Percentiles rank a stretch among this genome's conserved stretches.
Evolutionary conservation across 208 protist species (phyloP).

Genomic region (Leishmania tarentolae): DNA sequence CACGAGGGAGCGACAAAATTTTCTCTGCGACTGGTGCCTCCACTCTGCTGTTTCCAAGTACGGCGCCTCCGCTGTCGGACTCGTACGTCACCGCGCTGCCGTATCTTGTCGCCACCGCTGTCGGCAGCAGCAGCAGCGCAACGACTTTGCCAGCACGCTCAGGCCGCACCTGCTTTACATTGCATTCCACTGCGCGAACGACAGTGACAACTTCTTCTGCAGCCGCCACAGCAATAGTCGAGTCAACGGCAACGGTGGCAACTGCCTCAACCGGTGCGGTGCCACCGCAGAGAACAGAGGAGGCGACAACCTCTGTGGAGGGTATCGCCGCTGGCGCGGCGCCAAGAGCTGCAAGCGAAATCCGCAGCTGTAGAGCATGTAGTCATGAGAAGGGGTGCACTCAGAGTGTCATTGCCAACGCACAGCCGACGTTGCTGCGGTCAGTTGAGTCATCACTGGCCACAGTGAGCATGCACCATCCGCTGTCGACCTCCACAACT

Average conservation of each 20-base stretch:
- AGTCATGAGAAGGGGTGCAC: no score
- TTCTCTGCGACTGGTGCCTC: background rate
- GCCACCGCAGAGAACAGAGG: background rate
- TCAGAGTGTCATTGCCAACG: background rate
- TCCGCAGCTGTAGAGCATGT: background rate
- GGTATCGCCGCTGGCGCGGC: background rate
- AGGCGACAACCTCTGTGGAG: background rate
- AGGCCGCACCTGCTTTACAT: conserved; percentile 30
- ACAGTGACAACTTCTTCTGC: background rate
- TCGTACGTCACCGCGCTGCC: background rate
- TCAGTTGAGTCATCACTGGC: background rate
- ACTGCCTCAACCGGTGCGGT: background rate
- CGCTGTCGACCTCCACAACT: background rate
- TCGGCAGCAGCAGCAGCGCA: background rate
- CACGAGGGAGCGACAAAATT: background rate
- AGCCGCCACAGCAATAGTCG: background rate
- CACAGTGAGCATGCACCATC: background rate
- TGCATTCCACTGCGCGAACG: conserved; percentile 4
- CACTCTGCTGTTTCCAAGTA: background rate
- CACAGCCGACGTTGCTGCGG: background rate
- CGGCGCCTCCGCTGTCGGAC: background rate
- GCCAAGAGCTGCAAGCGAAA: no score
- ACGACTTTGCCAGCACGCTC: conserved; percentile 8
- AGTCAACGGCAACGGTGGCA: background rate
- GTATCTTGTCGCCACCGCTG: background rate